Conservation (phyloP, 441 rosid species). For the Gossypium trilobum region DNA sequence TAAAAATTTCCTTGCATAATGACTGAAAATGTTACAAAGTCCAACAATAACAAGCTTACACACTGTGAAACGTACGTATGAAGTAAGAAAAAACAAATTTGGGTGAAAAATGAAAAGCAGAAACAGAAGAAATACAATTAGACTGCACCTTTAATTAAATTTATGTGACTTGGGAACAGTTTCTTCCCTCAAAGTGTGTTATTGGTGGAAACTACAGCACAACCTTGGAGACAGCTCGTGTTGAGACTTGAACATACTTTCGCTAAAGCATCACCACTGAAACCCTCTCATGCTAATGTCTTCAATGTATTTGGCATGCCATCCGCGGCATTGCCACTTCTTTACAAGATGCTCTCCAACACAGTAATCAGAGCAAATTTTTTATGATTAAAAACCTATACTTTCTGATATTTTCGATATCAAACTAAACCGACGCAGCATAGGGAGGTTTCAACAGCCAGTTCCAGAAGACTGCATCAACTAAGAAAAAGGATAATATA, state of each 20-base stretch:
- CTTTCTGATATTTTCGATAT: constrained; percentile 23
- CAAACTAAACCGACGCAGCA: constrained; percentile 27
- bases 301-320: constrained; percentile 25
- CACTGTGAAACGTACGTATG: constrained; percentile 21
- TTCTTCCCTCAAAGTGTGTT: constrained; percentile 26
- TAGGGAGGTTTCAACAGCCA: constrained; percentile 32
- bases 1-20: not conserved
- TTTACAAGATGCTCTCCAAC: constrained; percentile 54
- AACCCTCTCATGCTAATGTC: constrained; percentile 29
- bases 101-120: constrained; percentile 16
- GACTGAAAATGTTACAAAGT: constrained; percentile 9
- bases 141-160: constrained; percentile 26
- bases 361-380: constrained; percentile 30
- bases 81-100: constrained; percentile 17
- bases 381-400: constrained; percentile 27
- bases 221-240: constrained; percentile 15
- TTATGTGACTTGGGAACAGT: constrained; percentile 30
- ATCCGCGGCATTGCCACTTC: constrained; percentile 31
- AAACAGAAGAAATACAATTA: constrained; percentile 7
- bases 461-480: constrained; percentile 32
- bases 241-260: not conserved
- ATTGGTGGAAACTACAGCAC: constrained; percentile 33
- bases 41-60: constrained; percentile 25
- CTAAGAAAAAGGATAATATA: not conserved
- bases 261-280: constrained; percentile 20